phyloP scores from a whole-genome alignment of 495 filamentous ascomycete species.

The Jackrogersella minutella region DNA sequence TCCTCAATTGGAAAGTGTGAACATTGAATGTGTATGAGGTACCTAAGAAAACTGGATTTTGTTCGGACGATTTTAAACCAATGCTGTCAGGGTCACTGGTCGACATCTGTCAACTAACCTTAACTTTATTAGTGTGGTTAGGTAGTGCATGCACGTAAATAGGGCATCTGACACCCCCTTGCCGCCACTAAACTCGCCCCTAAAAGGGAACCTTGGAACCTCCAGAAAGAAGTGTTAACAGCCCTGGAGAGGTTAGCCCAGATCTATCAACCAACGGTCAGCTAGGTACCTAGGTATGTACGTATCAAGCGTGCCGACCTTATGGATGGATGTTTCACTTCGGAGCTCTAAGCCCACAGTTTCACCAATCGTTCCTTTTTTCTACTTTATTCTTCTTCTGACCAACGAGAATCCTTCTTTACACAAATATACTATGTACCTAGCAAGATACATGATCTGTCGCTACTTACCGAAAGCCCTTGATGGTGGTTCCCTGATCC shows the following conservation, averaged over 20 bases:
- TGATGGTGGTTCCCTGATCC: conserved; percentile 22
- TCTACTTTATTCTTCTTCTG: neutral
- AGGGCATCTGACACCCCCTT: conserved; percentile 15
- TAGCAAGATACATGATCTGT: conserved; percentile 11
- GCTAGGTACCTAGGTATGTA: no score
- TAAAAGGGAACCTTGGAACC: conserved; percentile 1
- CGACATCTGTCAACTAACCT: conserved; percentile 17
- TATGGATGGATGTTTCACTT: conserved; percentile 32
- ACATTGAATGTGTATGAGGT: neutral
- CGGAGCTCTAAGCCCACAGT: neutral
- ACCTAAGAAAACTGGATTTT: neutral
- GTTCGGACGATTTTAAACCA: neutral
- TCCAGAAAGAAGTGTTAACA: no score
- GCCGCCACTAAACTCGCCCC: conserved; percentile 1
- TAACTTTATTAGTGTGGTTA: neutral
- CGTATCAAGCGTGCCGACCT: no score
- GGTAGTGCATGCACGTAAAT: neutral
- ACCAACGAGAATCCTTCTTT: neutral
- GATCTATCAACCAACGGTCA: no score
- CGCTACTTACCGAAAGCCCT: conserved; percentile 31
- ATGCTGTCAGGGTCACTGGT: neutral
- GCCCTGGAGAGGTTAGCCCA: no score
- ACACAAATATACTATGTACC: neutral
- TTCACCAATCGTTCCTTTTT: neutral
- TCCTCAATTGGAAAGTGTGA: conserved; percentile 4